Evolutionary conservation across 2,329 filamentous ascomycete genomes (phyloP), one percentile per base, ranked within the genome.

Genomic region (Xylariaceae sp.): DNA sequence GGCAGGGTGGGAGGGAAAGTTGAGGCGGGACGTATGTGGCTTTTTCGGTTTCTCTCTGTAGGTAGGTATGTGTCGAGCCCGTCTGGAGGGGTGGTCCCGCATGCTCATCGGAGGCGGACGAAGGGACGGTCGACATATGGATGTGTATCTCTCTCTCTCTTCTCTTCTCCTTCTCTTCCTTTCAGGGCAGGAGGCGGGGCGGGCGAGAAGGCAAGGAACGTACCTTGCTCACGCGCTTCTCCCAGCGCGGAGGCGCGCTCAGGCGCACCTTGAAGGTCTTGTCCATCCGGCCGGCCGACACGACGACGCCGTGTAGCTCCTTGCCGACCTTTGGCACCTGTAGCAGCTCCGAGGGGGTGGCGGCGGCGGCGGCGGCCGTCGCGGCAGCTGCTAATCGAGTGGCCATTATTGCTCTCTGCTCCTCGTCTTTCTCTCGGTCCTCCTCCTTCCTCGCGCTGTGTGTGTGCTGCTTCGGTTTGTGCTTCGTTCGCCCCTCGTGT

Each of bases 191-290:
- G n/a, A n/a, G n/a, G n/a, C n/a, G n/a, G n/a, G n/a, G n/a, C n/a
- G n/a, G n/a, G n/a, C n/a, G n/a, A n/a, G n/a, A n/a, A n/a, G n/a
- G n/a, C n/a, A n/a, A n/a, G n/a, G n/a, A n/a, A n/a, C 40, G 28
- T 56, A 85, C 83, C 69, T 90, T 90, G 55, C 78, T 70, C 35
- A 90, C 72, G 42, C 72, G 68, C 38, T 70, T 71, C 55, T 89
- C 83, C 80, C 81, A 90, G 54, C 75, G 72, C 53, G 79, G 75
- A n/a, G n/a, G n/a, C 11, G 70, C 73, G 32, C 81, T 79, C 11
- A 89, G 70, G 45, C 78, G 75, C 42, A 89, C 84, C 60, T 84
- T 88, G 37, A 88, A 82, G 3, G 83, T 88, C 60, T 80, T 84
- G 38, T 77, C 63, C 80, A 88, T 88, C 38, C 80, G 70, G 14